A percentile compares a stretch with the other conserved stretches of the same genome.
phyloP scores from a whole-genome alignment of 768 basidiomycete species.

The Pulveroboletus ravenelii region DNA sequence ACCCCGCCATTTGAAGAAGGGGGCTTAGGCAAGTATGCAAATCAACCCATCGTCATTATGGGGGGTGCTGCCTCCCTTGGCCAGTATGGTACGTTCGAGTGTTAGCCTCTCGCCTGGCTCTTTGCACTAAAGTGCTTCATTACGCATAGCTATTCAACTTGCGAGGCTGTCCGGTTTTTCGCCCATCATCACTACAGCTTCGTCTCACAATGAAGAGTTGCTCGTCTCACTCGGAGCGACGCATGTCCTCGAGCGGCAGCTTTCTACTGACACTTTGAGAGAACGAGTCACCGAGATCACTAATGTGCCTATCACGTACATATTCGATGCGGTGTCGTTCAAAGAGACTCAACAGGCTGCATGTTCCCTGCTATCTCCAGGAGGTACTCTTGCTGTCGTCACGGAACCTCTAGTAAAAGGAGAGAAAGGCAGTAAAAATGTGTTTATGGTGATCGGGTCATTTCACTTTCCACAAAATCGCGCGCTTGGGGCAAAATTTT shows the following conservation, averaged over 20 bases:
- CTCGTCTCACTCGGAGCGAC: conserved; percentile 36
- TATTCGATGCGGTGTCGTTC: conserved; percentile 29
- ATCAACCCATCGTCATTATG: conserved; percentile 31
- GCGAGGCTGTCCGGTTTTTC: conserved; percentile 31
- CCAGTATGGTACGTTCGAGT: conserved; percentile 26
- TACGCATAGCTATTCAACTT: conserved; percentile 27
- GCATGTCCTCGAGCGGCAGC: conserved; percentile 29
- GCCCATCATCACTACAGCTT: conserved; percentile 37
- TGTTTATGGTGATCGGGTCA: not conserved
- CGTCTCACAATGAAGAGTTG: conserved; percentile 25
- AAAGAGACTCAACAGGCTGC: conserved; percentile 31
- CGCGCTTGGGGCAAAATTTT: conserved; percentile 8
- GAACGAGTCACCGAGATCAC: not conserved
- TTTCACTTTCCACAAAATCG: conserved; percentile 2
- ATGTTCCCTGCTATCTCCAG: conserved; percentile 26
- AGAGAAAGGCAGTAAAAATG: not conserved
- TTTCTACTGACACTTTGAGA: conserved; percentile 10
- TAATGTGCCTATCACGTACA: not conserved
- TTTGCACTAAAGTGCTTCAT: no score
- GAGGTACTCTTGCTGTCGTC: conserved; percentile 26
- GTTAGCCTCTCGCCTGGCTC: no score
- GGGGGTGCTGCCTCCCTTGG: conserved; percentile 37
- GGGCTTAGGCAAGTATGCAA: conserved; percentile 27
- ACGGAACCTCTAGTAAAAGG: no score
- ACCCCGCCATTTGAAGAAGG: conserved; percentile 26